These are phyloP conservation scores for Trypanosoma vivax DNA, from an alignment of 208 protist species.

Conservation along the genomic window DNA sequence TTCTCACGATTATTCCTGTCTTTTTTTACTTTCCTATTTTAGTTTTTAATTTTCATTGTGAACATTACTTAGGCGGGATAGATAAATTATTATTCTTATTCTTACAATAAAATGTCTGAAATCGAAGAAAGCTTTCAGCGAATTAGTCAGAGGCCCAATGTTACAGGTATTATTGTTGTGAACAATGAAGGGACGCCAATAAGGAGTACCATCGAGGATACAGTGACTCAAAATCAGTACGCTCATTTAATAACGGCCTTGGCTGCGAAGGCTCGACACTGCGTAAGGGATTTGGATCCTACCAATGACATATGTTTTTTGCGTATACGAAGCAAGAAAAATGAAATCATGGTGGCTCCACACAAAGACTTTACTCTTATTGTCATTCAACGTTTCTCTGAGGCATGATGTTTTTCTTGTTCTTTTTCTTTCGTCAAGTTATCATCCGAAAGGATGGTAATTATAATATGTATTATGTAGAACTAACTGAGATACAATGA, in stretches of 20 bases:
- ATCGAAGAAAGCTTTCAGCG: slow-evolving; percentile 94
- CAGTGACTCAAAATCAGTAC: slow-evolving; percentile 88
- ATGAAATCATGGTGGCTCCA: slow-evolving; percentile 95
- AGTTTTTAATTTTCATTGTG: no score
- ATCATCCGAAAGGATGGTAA: no score
- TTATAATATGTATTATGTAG: no score
- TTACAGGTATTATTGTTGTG: slow-evolving; percentile 92
- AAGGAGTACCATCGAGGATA: slow-evolving; percentile 87
- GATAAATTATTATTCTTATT: background rate
- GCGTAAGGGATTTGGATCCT: slow-evolving; percentile 93
- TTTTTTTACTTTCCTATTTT: no score
- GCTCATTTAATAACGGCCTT: slow-evolving; percentile 91
- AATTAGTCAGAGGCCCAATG: slow-evolving; percentile 92
- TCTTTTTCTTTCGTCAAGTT: slow-evolving; percentile 5
- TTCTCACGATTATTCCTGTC: no score
- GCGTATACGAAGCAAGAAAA: slow-evolving; percentile 93
- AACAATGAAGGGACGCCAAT: slow-evolving; percentile 91
- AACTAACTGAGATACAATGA: no score
- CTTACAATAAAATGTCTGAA: slow-evolving; percentile 52
- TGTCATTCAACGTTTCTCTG: slow-evolving; percentile 84
- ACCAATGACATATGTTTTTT: slow-evolving; percentile 95
- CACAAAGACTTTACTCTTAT: slow-evolving; percentile 90
- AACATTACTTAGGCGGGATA: no score
- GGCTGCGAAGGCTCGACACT: slow-evolving; percentile 89
- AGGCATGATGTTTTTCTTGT: slow-evolving; percentile 16